phyloP scores from a whole-genome alignment of 2,329 filamentous ascomycete genomes.

The Capronia coronata region DNA sequence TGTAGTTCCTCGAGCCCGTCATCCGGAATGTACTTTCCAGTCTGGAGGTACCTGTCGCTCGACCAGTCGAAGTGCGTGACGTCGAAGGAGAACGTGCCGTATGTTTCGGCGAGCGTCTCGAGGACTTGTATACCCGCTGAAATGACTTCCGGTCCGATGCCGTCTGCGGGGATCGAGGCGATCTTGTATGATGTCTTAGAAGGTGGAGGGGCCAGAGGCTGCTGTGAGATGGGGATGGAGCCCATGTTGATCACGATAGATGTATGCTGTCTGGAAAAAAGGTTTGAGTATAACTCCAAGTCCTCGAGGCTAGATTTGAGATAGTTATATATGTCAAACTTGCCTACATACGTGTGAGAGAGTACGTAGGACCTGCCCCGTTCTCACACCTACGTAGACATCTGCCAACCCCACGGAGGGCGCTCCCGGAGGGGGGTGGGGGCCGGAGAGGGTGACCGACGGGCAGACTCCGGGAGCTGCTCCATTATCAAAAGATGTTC shows the following conservation, averaged over 20 bases:
- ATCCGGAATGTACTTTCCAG: conserved; percentile 58
- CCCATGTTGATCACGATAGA: not conserved
- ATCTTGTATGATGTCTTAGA: conserved; percentile 35
- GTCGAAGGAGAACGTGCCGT: conserved; percentile 54
- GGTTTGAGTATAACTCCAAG: too few relatives aligned
- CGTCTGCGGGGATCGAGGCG: conserved; percentile 61
- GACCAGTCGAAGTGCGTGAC: conserved; percentile 62
- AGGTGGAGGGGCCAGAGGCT: not conserved
- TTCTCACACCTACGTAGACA: too few relatives aligned
- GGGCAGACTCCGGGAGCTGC: too few relatives aligned
- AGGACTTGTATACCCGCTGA: conserved; percentile 57
- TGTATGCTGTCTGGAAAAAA: too few relatives aligned
- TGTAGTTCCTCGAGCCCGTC: conserved; percentile 53
- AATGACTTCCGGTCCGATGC: conserved; percentile 63
- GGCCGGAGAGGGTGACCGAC: too few relatives aligned
- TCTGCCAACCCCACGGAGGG: too few relatives aligned
- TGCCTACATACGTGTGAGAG: too few relatives aligned
- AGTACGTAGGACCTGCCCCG: too few relatives aligned
- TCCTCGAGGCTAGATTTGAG: too few relatives aligned
- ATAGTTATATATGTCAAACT: too few relatives aligned
- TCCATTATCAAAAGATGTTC: too few relatives aligned
- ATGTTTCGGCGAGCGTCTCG: conserved; percentile 40
- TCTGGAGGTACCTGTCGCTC: conserved; percentile 59
- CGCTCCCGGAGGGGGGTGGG: too few relatives aligned
- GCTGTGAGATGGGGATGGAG: not conserved